Evolutionary conservation across 805 yeast species (phyloP).

Genomic region (Osmozyma mogii): DNA sequence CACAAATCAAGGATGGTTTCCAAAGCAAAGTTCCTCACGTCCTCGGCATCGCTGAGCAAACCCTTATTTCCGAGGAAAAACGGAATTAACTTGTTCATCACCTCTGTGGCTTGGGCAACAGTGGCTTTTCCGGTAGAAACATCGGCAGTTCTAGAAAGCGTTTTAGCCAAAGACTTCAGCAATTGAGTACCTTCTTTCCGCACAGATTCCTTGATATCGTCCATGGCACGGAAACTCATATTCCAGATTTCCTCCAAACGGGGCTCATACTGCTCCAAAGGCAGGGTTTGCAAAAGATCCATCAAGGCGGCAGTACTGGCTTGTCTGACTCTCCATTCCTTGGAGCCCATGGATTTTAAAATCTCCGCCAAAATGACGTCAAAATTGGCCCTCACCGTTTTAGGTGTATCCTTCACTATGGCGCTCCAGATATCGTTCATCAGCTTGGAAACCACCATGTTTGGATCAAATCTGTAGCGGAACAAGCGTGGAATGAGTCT

Average conservation of each 20-base stretch:
- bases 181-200: constrained; percentile 69
- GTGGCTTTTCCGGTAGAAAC: constrained; percentile 32
- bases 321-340: constrained; percentile 91
- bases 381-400: constrained; percentile 46
- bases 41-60: constrained; percentile 77
- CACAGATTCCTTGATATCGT: constrained; percentile 92
- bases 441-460: constrained; percentile 59
- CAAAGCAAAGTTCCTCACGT: constrained; percentile 68
- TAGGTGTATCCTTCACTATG: constrained; percentile 52
- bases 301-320: constrained; percentile 70
- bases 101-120: constrained; percentile 33
- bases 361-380: constrained; percentile 57
- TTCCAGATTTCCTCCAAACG: constrained; percentile 68
- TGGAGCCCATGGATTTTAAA: constrained; percentile 58
- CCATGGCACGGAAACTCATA: constrained; percentile 82
- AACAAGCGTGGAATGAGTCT: constrained; percentile 74
- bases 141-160: constrained; percentile 51
- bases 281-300: constrained; percentile 59
- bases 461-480: constrained; percentile 83
- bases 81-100: constrained; percentile 59
- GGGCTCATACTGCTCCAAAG: constrained; percentile 43
- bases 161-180: constrained; percentile 57
- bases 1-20: constrained; percentile 67
- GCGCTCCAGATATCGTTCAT: constrained; percentile 88
- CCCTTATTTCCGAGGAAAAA: constrained; percentile 76